Base-by-base conservation (phyloP, 768 basidiomycete genomes). In the Hygrophorus pudorinus region DNA sequence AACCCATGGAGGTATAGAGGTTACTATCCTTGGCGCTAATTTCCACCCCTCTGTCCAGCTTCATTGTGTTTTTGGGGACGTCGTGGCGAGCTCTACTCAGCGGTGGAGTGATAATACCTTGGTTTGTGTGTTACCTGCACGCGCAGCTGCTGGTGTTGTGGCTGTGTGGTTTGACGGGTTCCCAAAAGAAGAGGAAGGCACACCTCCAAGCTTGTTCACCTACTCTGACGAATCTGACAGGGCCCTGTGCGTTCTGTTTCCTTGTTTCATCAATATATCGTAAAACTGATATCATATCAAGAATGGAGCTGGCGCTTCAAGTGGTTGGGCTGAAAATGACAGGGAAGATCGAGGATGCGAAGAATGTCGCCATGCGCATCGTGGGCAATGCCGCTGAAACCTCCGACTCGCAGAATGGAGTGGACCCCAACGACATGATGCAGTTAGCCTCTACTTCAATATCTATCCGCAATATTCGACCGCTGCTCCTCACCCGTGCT, bases 261-360 rank as follows among this genome's bases (percentile, higher is more conserved):
- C 41, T 42, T 42, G 16, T 17, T 38, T 36, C 35, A 31, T 49
- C 18, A 18, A 32, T 44, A 44, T 14, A 18, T 44, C 43, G 50
- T 56, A 32, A 52, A 32, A 38, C 40, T 24, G 29, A 32, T 13
- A 21, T 46, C 14, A 30, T 47, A 49, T 53, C 21, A 53, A 93
- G 89, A 51, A 93, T 97, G 89, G 93, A 94, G 60, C 76, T 96
- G 43, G 92, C 92, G 41, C 70, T 97, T 3, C 91, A 94, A 57
- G 90, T 94, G 11, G 91, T 97, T 13, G 93, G 93, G 0, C 67
- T 96, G 50, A 92, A 94, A 68, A 93, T 96, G 88, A 94, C 91
- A 0, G 92, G 92, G 38, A 86, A 91, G 56, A 81, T 94, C 21
- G 90, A 93, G 53, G 88, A 92, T 43, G 91, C 92, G 2, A 84